A percentile compares a stretch with the other conserved stretches of the same genome.
Conservation (phyloP, 768 basidiomycete species). For the Cystofilobasidium capitatum region DNA sequence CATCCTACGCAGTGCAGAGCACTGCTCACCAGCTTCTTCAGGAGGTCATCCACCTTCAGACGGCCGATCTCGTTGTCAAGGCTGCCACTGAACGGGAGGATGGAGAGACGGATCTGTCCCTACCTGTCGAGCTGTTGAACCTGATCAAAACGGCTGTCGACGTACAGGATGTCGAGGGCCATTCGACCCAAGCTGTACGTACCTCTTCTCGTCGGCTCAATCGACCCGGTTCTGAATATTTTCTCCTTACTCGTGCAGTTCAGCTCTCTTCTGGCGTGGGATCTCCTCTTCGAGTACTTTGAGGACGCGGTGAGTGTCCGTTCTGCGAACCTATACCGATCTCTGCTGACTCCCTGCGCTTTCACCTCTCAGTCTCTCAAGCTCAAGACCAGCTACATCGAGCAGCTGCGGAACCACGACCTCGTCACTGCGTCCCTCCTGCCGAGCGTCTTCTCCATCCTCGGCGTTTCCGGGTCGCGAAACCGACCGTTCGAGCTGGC, state of each 20-base stretch:
- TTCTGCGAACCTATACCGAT: conserved; percentile 10
- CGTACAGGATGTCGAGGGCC: conserved; percentile 39
- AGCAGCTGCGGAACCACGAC: conserved; percentile 64
- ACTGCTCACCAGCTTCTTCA: conserved; percentile 66
- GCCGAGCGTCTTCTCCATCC: conserved; percentile 57
- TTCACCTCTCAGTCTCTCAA: conserved; percentile 59
- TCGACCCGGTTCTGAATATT: neutral
- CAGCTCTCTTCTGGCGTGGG: conserved; percentile 62
- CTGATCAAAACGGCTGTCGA: conserved; percentile 47
- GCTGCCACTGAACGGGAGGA: conserved; percentile 51
- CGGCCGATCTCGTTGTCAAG: conserved; percentile 76
- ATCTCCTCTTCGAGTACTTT: conserved; percentile 79
- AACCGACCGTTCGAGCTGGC: conserved; percentile 62
- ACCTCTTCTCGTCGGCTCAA: neutral
- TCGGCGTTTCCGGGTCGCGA: conserved; percentile 57
- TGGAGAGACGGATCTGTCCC: neutral
- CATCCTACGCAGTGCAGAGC: conserved; percentile 57
- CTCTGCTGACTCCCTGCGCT: neutral
- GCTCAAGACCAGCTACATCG: conserved; percentile 73
- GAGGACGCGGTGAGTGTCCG: conserved; percentile 57
- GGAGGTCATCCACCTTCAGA: conserved; percentile 60
- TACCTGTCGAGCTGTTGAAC: conserved; percentile 48
- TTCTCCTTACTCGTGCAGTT: conserved; percentile 13
- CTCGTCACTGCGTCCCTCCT: conserved; percentile 60
- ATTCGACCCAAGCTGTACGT: neutral